A percentile compares a stretch with the other conserved stretches of the same genome.
Evolutionary conservation across 2,329 filamentous ascomycete species (phyloP).

Genomic region (Lasiodiplodia citricola): DNA sequence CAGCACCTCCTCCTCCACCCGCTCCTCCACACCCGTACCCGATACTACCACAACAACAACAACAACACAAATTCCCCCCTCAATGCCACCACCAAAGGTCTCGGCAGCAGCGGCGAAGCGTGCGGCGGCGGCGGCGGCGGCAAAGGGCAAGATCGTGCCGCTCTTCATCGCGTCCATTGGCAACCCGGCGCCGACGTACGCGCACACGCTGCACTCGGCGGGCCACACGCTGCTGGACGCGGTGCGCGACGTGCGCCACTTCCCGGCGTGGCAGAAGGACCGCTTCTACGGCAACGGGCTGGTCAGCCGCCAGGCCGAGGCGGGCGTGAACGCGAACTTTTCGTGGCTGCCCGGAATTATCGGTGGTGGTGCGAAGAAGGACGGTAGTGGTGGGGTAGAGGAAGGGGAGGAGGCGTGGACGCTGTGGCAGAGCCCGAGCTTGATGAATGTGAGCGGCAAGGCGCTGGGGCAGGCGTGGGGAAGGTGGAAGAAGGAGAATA

Average conservation of each 20-base stretch:
- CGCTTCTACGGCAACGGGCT: constrained; percentile 38
- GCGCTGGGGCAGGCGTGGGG: constrained; percentile 44
- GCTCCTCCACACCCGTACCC: not conserved
- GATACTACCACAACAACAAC: not conserved
- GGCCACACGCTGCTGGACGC: constrained; percentile 78
- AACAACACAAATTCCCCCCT: not conserved
- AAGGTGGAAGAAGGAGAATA: constrained; percentile 16
- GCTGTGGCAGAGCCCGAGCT: constrained; percentile 73
- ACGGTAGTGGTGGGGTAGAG: not conserved
- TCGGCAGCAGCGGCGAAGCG: not conserved
- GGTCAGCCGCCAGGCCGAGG: constrained; percentile 30
- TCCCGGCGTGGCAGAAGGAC: constrained; percentile 43
- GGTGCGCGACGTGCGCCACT: constrained; percentile 39
- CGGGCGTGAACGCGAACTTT: not conserved
- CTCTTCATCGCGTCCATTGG: constrained; percentile 87
- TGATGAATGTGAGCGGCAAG: constrained; percentile 85
- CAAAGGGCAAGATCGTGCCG: constrained; percentile 39
- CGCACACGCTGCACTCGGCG: constrained; percentile 81
- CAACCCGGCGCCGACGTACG: constrained; percentile 73
- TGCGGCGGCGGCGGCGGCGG: constrained; percentile 27
- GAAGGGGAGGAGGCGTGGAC: constrained; percentile 54
- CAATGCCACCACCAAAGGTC: constrained; percentile 5
- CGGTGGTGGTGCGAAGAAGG: not conserved
- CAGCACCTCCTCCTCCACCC: not conserved
- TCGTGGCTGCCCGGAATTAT: not conserved